phyloP scores from a whole-genome alignment of 1,284 basidiomycete genomes.

The Fomitopsis betulina region DNA sequence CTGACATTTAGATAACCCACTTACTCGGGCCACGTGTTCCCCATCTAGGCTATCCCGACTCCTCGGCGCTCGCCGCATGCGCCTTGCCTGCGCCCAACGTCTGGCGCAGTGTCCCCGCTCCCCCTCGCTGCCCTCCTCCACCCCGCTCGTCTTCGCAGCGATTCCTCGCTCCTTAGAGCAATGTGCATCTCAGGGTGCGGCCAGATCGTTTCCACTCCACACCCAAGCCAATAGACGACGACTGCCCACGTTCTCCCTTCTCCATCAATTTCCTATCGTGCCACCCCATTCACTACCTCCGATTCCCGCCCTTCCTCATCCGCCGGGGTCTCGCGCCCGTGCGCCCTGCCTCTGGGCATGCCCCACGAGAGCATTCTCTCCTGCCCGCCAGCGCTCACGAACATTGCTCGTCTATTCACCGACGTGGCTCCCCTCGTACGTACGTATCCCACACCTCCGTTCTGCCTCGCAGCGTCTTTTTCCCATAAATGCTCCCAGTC shows the following conservation, averaged over 20 bases:
- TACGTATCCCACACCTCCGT: neutral
- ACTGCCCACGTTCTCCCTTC: slow-evolving; percentile 3
- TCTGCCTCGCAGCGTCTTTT: neutral
- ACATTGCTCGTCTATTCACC: neutral
- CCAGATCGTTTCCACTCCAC: neutral
- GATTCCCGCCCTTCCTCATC: neutral
- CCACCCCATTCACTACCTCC: slow-evolving; percentile 1
- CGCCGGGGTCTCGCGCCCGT: neutral
- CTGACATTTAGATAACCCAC: neutral
- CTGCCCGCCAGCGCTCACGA: neutral
- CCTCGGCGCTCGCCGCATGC: neutral
- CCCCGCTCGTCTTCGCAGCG: neutral
- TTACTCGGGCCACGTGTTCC: slow-evolving; percentile 1
- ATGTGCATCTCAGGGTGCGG: neutral
- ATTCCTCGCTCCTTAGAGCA: neutral
- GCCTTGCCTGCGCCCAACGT: neutral
- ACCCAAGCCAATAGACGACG: neutral
- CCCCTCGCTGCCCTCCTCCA: neutral
- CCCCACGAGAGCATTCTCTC: neutral
- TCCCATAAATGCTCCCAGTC: neutral
- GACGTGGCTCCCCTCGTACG: neutral
- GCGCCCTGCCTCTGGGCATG: neutral
- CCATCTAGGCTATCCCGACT: slow-evolving; percentile 2
- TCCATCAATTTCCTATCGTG: slow-evolving; percentile 5
- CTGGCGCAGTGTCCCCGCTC: neutral